These are phyloP conservation scores for Irpex sp. DNA, from an alignment of 1,284 basidiomycete genomes.

Conservation along the genomic window DNA sequence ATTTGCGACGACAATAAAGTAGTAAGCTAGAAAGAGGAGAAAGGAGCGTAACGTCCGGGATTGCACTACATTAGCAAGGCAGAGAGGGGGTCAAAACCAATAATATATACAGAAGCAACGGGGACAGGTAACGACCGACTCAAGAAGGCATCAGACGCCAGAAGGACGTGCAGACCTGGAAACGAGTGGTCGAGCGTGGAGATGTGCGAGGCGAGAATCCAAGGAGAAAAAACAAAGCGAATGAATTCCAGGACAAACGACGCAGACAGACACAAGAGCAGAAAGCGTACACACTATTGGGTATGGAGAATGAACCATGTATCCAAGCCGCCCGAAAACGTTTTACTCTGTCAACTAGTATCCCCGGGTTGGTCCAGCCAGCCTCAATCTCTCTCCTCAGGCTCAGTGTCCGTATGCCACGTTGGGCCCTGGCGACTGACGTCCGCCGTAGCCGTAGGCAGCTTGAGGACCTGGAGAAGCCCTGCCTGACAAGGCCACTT, in stretches of 20 bases:
- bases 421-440: background rate
- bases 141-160: background rate
- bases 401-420: background rate
- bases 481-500: slow-evolving; percentile 30
- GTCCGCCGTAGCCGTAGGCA: slow-evolving; percentile 22
- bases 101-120: slow-evolving; percentile 1
- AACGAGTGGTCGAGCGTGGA: background rate
- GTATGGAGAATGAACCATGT: background rate
- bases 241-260: background rate
- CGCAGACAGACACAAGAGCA: background rate
- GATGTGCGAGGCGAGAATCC: background rate
- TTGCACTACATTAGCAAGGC: background rate
- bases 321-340: background rate
- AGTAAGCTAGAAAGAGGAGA: background rate
- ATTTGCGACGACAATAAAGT: slow-evolving; percentile 1
- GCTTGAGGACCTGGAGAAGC: slow-evolving; percentile 18
- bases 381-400: slow-evolving; percentile 7
- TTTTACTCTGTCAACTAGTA: background rate
- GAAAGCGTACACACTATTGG: background rate
- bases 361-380: slow-evolving; percentile 16
- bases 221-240: background rate
- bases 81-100: background rate
- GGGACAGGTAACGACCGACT: background rate
- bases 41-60: slow-evolving; percentile 6
- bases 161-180: background rate